phyloP scores from a whole-genome alignment of 2,329 filamentous ascomycete genomes.

The Nigrospora sphaerica region DNA sequence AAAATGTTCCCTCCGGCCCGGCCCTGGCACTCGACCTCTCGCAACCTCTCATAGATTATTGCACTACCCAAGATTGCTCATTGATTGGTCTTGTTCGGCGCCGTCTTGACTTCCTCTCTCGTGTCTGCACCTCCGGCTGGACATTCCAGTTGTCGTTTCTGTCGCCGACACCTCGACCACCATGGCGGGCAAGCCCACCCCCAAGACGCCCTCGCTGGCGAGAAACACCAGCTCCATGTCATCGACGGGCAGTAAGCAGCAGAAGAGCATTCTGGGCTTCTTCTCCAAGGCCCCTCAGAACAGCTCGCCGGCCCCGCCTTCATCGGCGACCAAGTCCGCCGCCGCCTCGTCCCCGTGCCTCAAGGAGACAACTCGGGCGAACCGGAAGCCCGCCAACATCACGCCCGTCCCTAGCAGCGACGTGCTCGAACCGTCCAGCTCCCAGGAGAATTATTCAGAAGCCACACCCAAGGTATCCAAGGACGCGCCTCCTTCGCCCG shows the following conservation, averaged over 20 bases:
- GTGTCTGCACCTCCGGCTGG: too few species aligned
- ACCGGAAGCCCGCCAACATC: conserved; percentile 36
- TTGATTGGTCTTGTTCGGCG: too few species aligned
- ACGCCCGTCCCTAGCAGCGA: conserved; percentile 82
- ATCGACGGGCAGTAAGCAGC: conserved; percentile 48
- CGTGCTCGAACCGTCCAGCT: conserved; percentile 57
- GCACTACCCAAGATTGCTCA: too few species aligned
- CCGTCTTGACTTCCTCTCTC: too few species aligned
- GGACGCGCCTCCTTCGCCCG: conserved; percentile 37
- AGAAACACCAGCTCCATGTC: conserved; percentile 38
- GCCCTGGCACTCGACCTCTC: too few species aligned
- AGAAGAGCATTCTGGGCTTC: conserved; percentile 73
- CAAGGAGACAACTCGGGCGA: conserved; percentile 36
- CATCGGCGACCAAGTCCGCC: conserved; percentile 11
- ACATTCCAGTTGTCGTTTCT: too few species aligned
- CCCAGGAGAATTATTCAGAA: conserved; percentile 54
- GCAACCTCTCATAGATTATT: too few species aligned
- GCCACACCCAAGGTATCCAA: conserved; percentile 42
- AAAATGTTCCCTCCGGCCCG: too few species aligned
- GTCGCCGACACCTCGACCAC: too few species aligned
- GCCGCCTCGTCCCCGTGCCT: conserved; percentile 28
- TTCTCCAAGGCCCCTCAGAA: conserved; percentile 54
- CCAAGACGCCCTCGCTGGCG: conserved; percentile 30
- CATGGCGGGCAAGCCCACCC: conserved; percentile 6
- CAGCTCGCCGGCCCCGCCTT: conserved; percentile 27